Conservation (phyloP, 129 eudicot genomes). For the Lactuca saligna region DNA sequence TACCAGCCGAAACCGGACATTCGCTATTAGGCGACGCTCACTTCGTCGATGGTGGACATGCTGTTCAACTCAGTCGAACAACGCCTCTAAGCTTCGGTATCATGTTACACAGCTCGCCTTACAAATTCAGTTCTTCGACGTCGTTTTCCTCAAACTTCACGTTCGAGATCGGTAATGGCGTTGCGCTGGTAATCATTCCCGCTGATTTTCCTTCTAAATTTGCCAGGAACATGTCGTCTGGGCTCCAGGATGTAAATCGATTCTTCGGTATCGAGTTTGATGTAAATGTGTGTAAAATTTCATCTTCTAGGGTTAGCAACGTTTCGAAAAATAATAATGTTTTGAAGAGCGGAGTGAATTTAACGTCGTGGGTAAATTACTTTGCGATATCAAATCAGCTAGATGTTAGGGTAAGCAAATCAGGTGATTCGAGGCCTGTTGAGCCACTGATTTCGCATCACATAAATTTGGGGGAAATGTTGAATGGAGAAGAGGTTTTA, state of each 20-base stretch:
- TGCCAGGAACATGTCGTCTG: slow-evolving; percentile 25
- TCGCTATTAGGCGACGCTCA: slow-evolving; percentile 59
- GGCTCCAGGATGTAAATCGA: slow-evolving; percentile 24
- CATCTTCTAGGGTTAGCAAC: slow-evolving; percentile 45
- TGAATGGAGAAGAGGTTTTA: slow-evolving; percentile 51
- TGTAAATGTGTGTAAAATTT: slow-evolving; percentile 42
- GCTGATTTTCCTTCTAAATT: slow-evolving; percentile 38
- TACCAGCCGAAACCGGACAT: slow-evolving; percentile 31
- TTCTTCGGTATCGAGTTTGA: slow-evolving; percentile 49
- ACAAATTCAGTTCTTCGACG: slow-evolving; percentile 27
- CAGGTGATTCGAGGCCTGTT: slow-evolving; percentile 48
- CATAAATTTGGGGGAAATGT: slow-evolving; percentile 53
- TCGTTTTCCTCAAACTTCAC: slow-evolving; percentile 67
- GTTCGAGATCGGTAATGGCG: slow-evolving; percentile 56
- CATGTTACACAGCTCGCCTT: slow-evolving; percentile 38
- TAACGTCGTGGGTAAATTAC: slow-evolving; percentile 69
- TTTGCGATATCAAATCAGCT: slow-evolving; percentile 55
- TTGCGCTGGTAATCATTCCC: slow-evolving; percentile 49
- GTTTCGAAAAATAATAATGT: slow-evolving; percentile 34
- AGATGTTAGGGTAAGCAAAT: slow-evolving; percentile 58
- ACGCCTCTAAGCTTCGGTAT: slow-evolving; percentile 42
- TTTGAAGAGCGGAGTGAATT: slow-evolving; percentile 42
- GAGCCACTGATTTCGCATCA: slow-evolving; percentile 46
- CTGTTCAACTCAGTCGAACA: slow-evolving; percentile 46
- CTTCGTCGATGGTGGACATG: slow-evolving; percentile 26